Percentiles rank a stretch among this genome's conserved stretches.
Evolutionary conservation across 371 early-diverging fungal genomes (phyloP).

Genomic region (Mucor lusitanicus): DNA sequence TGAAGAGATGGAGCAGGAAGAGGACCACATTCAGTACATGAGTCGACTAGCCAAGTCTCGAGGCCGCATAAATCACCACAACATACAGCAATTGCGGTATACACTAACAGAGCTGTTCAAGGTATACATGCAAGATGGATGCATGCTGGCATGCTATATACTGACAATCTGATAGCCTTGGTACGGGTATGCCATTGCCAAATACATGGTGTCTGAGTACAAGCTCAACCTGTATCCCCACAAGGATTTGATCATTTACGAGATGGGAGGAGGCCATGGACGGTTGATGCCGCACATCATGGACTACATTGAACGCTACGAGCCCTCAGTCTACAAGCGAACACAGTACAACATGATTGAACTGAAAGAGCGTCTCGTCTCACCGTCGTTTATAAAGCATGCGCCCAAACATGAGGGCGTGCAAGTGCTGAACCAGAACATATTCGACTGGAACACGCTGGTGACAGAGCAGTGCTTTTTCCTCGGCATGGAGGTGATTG

Average conservation of each 20-base stretch:
- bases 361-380: constrained; percentile 58
- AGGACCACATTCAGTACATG: constrained; percentile 12
- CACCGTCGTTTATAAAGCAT: constrained; percentile 11
- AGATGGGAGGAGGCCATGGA: constrained; percentile 97
- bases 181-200: constrained; percentile 92
- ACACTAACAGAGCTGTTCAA: constrained; percentile 96
- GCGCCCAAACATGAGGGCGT: constrained; percentile 53
- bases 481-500: constrained; percentile 92
- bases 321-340: constrained; percentile 78
- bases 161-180: constrained; percentile 66
- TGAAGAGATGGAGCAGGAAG: constrained; percentile 14
- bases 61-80: constrained; percentile 5
- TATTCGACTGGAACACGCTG: constrained; percentile 87
- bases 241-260: constrained; percentile 84
- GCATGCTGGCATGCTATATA: background rate
- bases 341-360: constrained; percentile 92
- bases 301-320: constrained; percentile 77
- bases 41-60: constrained; percentile 5
- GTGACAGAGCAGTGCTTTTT: constrained; percentile 84
- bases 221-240: constrained; percentile 60
- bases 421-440: constrained; percentile 83
- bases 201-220: constrained; percentile 83
- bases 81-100: constrained; percentile 86
- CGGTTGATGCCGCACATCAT: constrained; percentile 93
- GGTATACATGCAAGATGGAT: constrained; percentile 37